Evolutionary conservation across 2,329 filamentous ascomycete genomes (phyloP), one percentile per base, ranked within the genome.

Genomic region (Botrytis tulipae): DNA sequence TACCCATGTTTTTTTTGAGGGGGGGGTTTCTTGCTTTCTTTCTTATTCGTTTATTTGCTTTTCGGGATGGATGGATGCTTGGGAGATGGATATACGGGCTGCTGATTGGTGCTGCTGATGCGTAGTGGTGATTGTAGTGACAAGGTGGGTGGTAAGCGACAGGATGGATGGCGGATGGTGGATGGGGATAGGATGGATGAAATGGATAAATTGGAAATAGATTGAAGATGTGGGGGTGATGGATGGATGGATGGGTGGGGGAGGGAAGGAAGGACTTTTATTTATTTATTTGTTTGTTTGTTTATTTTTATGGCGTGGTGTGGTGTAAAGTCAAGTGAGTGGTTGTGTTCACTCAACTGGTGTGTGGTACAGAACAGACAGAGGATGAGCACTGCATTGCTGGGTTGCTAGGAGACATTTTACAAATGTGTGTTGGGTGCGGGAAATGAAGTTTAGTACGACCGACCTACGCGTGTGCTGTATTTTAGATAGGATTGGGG

Each of bases 1-100:
- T 79, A 32, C 77, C 78, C 78, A 80, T 80, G n/a, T 59, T 8
- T 29, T 16, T n/a, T n/a, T n/a, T n/a, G n/a, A n/a, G n/a, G n/a
- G n/a, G n/a, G n/a, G n/a, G n/a, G 37, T 37, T 37, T 37, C 6
- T 37, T 37, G 35, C 6, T 37, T 37, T 37, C 37, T 37, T 37
- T 37, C 18, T 46, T 46, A 18, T 46, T 46, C 44, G 44, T 46
- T 46, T 46, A 48, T 48, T 48, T 48, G 8, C 44, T 22, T 22
- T 22, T 48, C 44, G 44, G 44, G 44, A 48, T 48, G 20, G 8
- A 1, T 14, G 18, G 57, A 40, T 25, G 37, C 12, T n/a, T 12
- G 40, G 51, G 10, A 12, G 10, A 10, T 32, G n/a, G 29, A 7
- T 16, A 9, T 29, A 14, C n/a, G 3, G 51, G 22, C 29, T 6